A percentile compares a stretch with the other conserved stretches of the same genome.
Conservation (phyloP, 441 rosid genomes). For the Erodium trifolium region DNA sequence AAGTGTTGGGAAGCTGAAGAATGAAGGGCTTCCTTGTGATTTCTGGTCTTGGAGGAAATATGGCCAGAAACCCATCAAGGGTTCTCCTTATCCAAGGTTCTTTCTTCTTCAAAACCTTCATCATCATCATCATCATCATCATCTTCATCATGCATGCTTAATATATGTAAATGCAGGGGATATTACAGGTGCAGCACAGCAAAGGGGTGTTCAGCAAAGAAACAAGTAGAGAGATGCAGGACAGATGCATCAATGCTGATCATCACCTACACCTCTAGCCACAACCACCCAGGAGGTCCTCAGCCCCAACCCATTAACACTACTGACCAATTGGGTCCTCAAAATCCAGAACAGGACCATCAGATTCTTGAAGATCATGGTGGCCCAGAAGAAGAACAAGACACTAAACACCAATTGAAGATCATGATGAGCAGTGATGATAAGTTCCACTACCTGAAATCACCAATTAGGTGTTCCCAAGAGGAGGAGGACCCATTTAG, state of each 20-base stretch:
- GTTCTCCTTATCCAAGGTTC: slow-evolving; percentile 46
- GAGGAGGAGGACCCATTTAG: slow-evolving; percentile 27
- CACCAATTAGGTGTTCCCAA: slow-evolving; percentile 28
- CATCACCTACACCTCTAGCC: slow-evolving; percentile 53
- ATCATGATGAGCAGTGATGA: slow-evolving; percentile 20
- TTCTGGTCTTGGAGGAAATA: slow-evolving; percentile 54
- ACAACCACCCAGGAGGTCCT: slow-evolving; percentile 51
- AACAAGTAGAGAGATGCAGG: slow-evolving; percentile 66
- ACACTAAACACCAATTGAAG: slow-evolving; percentile 1
- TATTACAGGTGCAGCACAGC: slow-evolving; percentile 73
- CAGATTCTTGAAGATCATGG: neutral
- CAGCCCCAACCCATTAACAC: slow-evolving; percentile 13
- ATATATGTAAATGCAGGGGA: slow-evolving; percentile 31
- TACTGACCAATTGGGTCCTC: slow-evolving; percentile 9
- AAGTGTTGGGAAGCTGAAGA: slow-evolving; percentile 39
- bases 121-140: no score
- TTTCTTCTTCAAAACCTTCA: neutral
- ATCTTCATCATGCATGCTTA: neutral
- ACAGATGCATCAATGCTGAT: slow-evolving; percentile 57
- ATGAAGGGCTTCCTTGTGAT: slow-evolving; percentile 57
- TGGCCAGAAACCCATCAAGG: slow-evolving; percentile 51
- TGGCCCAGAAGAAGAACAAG: neutral
- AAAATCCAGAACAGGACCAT: slow-evolving; percentile 10
- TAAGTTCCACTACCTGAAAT: slow-evolving; percentile 40
- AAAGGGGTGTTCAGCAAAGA: slow-evolving; percentile 65